A percentile compares a stretch with the other conserved stretches of the same genome.
Conservation (phyloP, 345 rosid species). For the Dipteronia dyeriana region DNA sequence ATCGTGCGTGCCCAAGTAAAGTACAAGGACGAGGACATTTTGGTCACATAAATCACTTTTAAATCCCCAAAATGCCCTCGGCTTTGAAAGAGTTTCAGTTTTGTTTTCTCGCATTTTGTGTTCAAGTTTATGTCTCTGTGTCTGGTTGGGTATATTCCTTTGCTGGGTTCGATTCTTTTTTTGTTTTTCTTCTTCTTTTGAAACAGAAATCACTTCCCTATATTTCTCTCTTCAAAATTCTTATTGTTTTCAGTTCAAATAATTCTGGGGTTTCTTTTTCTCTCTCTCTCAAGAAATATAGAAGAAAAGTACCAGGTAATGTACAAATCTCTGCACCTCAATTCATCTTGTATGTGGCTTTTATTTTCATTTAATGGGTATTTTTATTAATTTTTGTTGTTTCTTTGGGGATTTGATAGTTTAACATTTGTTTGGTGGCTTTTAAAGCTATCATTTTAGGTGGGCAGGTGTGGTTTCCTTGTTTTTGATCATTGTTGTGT, state of each 20-base stretch:
- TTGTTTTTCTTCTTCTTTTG: not conserved
- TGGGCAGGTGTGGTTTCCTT: slow-evolving; percentile 8
- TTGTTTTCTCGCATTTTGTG: not conserved
- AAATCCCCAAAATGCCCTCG: slow-evolving; percentile 31
- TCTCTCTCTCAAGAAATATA: slow-evolving; percentile 14
- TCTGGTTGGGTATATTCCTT: slow-evolving; percentile 54
- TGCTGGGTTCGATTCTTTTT: slow-evolving; percentile 5
- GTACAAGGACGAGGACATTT: slow-evolving; percentile 20
- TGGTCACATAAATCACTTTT: not conserved
- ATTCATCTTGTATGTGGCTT: not conserved
- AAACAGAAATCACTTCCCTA: slow-evolving; percentile 7
- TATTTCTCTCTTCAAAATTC: not conserved
- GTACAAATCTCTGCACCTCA: not conserved
- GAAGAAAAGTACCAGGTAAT: slow-evolving; percentile 27
- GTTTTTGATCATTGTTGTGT: not conserved
- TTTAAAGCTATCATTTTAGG: slow-evolving; percentile 10
- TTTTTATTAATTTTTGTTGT: not conserved
- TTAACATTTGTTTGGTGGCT: not conserved
- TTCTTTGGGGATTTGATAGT: slow-evolving; percentile 1
- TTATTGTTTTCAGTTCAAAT: not conserved
- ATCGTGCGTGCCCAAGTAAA: slow-evolving; percentile 1
- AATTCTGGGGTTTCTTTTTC: not conserved
- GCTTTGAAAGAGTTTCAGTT: not conserved
- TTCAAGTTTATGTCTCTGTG: slow-evolving; percentile 1
- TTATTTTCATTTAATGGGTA: slow-evolving; percentile 1